Conservation (phyloP, 345 rosid genomes). For the Hirschfeldia incana region DNA sequence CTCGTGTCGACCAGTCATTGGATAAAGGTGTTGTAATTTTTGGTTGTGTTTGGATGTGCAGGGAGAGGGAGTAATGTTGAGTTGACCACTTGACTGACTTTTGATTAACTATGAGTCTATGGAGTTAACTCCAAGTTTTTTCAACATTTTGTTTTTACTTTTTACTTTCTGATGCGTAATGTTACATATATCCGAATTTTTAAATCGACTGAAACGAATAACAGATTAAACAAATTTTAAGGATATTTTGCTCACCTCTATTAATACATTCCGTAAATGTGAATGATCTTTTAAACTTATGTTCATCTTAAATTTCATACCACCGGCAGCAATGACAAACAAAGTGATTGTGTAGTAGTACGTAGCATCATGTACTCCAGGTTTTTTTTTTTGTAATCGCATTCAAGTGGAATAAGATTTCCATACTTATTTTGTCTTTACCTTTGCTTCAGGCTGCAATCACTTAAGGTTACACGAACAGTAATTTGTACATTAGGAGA, state of each 20-base stretch:
- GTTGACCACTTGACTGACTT: slow-evolving; percentile 10
- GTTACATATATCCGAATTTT: too few species aligned
- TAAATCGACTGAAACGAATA: too few species aligned
- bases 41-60: slow-evolving; percentile 45
- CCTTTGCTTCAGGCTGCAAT: not conserved
- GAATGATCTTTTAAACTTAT: not conserved
- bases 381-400: not conserved
- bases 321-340: slow-evolving; percentile 30
- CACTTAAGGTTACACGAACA: not conserved
- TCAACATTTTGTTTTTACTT: not conserved
- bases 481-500: not conserved
- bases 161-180: not conserved
- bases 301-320: slow-evolving; percentile 14
- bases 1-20: slow-evolving; percentile 24
- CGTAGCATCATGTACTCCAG: not conserved
- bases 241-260: too few species aligned
- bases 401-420: slow-evolving; percentile 22
- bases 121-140: not conserved
- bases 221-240: too few species aligned
- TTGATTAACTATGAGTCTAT: not conserved
- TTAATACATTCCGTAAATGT: not conserved
- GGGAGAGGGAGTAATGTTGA: slow-evolving; percentile 20
- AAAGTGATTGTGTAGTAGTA: slow-evolving; percentile 19
- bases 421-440: not conserved
- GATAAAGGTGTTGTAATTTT: slow-evolving; percentile 10